Evolutionary conservation across 1,139 yeast species (phyloP).

Genomic region (Blastobotrys malaysiensis): DNA sequence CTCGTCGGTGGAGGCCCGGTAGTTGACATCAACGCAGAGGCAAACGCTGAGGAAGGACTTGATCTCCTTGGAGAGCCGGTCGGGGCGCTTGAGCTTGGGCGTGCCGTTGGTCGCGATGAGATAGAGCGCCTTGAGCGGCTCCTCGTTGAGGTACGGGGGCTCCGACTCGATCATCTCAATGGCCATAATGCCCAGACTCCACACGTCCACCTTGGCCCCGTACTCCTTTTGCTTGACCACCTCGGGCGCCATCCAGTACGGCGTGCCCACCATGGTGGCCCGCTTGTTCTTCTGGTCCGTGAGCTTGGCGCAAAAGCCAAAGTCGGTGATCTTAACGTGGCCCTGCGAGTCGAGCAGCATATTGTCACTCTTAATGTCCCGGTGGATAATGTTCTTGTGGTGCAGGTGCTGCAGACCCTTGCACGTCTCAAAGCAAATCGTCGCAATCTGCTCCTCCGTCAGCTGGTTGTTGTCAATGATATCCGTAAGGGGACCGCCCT

Average conservation of each 20-base stretch:
- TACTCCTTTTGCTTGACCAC: constrained; percentile 95
- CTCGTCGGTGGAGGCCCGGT: constrained; percentile 87
- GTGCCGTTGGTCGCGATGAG: constrained; percentile 96
- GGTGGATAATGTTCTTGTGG: constrained; percentile 84
- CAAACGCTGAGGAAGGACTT: constrained; percentile 88
- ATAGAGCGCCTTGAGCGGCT: constrained; percentile 82
- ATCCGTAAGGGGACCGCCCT: constrained; percentile 84
- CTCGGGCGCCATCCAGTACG: constrained; percentile 99
- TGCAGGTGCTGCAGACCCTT: constrained; percentile 90
- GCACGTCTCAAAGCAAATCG: constrained; percentile 85
- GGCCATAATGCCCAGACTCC: constrained; percentile 98
- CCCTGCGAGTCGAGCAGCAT: constrained; percentile 82
- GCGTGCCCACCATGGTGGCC: constrained; percentile 98
- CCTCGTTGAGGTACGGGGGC: constrained; percentile 95
- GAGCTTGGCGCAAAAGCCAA: constrained; percentile 95
- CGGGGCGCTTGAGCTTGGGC: constrained; percentile 89
- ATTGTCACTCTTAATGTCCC: constrained; percentile 94
- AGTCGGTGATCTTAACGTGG: constrained; percentile 91
- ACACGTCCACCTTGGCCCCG: constrained; percentile 94
- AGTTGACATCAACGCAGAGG: constrained; percentile 89
- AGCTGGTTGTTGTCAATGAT: constrained; percentile 65
- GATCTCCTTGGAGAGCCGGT: constrained; percentile 65
- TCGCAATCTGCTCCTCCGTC: constrained; percentile 88
- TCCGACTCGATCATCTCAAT: constrained; percentile 98
- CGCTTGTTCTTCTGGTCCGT: constrained; percentile 90